phyloP scores from a whole-genome alignment of 306 rosid genomes.

The Glycine latifolia region DNA sequence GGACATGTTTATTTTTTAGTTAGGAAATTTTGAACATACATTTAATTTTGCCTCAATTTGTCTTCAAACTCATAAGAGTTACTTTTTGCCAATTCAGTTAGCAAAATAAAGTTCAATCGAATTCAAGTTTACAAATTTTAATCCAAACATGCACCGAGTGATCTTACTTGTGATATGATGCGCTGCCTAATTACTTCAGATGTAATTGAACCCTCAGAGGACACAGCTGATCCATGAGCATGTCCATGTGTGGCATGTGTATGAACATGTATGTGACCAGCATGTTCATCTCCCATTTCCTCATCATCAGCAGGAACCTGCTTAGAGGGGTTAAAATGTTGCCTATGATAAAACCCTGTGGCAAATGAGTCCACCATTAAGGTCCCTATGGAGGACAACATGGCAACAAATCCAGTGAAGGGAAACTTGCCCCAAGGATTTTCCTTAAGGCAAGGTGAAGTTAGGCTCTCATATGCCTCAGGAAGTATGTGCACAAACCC shows the following conservation, averaged over 20 bases:
- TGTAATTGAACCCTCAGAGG: slow-evolving; percentile 40
- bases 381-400: slow-evolving; percentile 70
- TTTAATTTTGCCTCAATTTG: background rate
- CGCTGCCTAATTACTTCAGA: slow-evolving; percentile 67
- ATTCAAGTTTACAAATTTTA: background rate
- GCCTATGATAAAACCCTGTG: slow-evolving; percentile 63
- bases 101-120: background rate
- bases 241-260: slow-evolving; percentile 97
- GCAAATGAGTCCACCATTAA: slow-evolving; percentile 76
- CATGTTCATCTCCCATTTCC: slow-evolving; percentile 62
- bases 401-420: slow-evolving; percentile 68
- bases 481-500: slow-evolving; percentile 82
- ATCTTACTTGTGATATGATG: slow-evolving; percentile 78
- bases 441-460: slow-evolving; percentile 62
- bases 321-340: slow-evolving; percentile 56
- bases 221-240: slow-evolving; percentile 73
- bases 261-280: slow-evolving; percentile 87
- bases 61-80: background rate
- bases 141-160: background rate
- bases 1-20: no score
- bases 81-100: background rate
- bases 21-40: no score
- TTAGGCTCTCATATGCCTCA: slow-evolving; percentile 61
- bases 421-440: slow-evolving; percentile 73
- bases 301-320: slow-evolving; percentile 59